These are phyloP conservation scores for Vigna unguiculata DNA, from an alignment of 306 rosid species.

Conservation along the genomic window DNA sequence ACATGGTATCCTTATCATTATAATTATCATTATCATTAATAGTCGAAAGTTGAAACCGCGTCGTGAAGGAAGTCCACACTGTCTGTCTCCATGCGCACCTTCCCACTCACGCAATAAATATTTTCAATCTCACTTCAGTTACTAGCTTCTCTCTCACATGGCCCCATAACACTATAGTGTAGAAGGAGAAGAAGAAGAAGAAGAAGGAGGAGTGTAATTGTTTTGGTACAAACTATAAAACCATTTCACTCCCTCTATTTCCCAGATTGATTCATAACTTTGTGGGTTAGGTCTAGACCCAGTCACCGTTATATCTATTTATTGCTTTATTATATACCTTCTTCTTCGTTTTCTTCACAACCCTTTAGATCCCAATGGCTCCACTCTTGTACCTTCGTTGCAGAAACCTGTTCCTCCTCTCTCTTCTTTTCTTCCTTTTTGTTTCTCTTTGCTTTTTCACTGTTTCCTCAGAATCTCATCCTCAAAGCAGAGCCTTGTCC, in stretches of 20 bases:
- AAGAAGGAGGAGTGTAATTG: neutral
- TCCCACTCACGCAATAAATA: constrained; percentile 48
- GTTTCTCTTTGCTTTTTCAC: constrained; percentile 42
- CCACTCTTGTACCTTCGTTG: constrained; percentile 46
- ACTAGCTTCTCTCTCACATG: constrained; percentile 5
- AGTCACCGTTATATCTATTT: neutral
- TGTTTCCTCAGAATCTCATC: constrained; percentile 52
- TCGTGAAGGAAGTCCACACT: constrained; percentile 15
- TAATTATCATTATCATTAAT: neutral
- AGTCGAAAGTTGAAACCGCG: constrained; percentile 47
- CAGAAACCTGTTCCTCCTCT: constrained; percentile 56
- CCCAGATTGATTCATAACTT: constrained; percentile 23
- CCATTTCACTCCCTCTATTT: constrained; percentile 15
- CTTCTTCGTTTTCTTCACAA: neutral
- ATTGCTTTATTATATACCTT: neutral
- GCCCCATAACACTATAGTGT: neutral
- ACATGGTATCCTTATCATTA: neutral
- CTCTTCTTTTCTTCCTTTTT: constrained; percentile 46
- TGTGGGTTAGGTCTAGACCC: constrained; percentile 6
- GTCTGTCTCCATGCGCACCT: constrained; percentile 51
- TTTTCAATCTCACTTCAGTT: constrained; percentile 41
- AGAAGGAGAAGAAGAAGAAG: too few relatives aligned
- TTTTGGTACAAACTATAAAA: constrained; percentile 22
- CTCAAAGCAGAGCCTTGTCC: constrained; percentile 4
- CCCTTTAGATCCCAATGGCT: constrained; percentile 56